Base-by-base conservation (phyloP, 495 filamentous ascomycete genomes). In the Neurospora sp. region DNA sequence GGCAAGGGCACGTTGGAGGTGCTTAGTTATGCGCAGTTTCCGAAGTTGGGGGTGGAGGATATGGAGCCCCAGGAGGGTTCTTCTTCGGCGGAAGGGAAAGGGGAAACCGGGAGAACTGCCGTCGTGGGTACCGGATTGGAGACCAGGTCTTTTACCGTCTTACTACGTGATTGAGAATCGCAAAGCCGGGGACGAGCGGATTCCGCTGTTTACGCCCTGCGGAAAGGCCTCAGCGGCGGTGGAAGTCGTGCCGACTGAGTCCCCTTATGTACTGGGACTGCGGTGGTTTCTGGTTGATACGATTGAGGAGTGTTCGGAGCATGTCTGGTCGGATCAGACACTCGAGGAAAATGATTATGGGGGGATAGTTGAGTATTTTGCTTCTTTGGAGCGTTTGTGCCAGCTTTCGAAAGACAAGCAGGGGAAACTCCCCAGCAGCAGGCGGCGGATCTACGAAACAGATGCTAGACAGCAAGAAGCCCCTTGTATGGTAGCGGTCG, bases 71-170 rank as follows among this genome's bases (percentile, higher is more conserved):
- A n/a, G n/a, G n/a, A n/a, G n/a, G n/a, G n/a, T n/a, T n/a, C n/a
- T n/a, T n/a, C n/a, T n/a, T n/a, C n/a, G n/a, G n/a, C n/a, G n/a
- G 44, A 48, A 48, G 18, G 0, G 44, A 8, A 48, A 48, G 44
- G 8, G 9, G 44, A 48, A 48, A 1, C 7, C 6, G 4, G 0
- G 1, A 7, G 6, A 27, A 5, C 9, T 77, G 59, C 76, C 76
- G 11, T 73, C 71, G 2, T 76, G 75, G 73, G 75, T 75, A 6
- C 73, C 75, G 10, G 73, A 73, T 41, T 75, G 71, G 71, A 14
- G 31, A 23, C 5, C 69, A 8, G 20, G 37, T 16, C 9, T 70
- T 11, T 23, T n/a, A 14, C 66, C 38, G 7, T 75, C 74, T 12
- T 73, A 42, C 20, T 73, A 75, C 38, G 44, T 39, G 10, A 71